Evolutionary conservation across 2,329 filamentous ascomycete genomes (phyloP).

Genomic region (Ceratocystis eucalypticola): DNA sequence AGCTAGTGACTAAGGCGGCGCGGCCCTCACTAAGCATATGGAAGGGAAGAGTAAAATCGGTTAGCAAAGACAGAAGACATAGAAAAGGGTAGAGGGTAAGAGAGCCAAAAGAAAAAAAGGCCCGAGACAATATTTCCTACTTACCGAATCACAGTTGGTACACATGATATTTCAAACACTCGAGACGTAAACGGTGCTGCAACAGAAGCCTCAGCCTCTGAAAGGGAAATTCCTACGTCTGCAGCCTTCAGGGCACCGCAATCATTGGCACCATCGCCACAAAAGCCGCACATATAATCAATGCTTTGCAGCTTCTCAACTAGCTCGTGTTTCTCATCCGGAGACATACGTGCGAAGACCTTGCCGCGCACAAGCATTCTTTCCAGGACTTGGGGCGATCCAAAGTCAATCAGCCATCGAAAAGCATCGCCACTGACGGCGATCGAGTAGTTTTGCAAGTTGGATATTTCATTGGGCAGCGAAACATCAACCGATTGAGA

Average conservation of each 20-base stretch:
- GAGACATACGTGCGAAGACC: conserved; percentile 96
- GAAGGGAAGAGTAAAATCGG: background rate
- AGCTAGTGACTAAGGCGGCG: conserved; percentile 91
- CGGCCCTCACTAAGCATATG: conserved; percentile 51
- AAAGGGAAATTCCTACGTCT: conserved; percentile 92
- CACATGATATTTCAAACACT: conserved; percentile 91
- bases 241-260: conserved; percentile 94
- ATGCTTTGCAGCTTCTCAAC: conserved; percentile 95
- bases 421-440: conserved; percentile 91
- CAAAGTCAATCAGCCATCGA: conserved; percentile 90
- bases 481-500: conserved; percentile 65
- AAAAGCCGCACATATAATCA: conserved; percentile 91
- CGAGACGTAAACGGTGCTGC: conserved; percentile 96
- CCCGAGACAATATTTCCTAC: background rate
- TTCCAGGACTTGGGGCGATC: conserved; percentile 62
- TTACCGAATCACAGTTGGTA: conserved; percentile 71
- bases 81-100: background rate
- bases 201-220: conserved; percentile 92
- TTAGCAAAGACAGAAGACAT: background rate
- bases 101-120: background rate
- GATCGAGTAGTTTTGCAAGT: conserved; percentile 71
- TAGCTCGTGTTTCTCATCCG: conserved; percentile 94
- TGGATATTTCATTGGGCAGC: conserved; percentile 69
- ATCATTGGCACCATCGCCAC: conserved; percentile 93
- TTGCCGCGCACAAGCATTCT: conserved; percentile 83